These are phyloP conservation scores for Trypanosomatidae sp. DNA, from an alignment of 208 protist species.

Conservation along the genomic window DNA sequence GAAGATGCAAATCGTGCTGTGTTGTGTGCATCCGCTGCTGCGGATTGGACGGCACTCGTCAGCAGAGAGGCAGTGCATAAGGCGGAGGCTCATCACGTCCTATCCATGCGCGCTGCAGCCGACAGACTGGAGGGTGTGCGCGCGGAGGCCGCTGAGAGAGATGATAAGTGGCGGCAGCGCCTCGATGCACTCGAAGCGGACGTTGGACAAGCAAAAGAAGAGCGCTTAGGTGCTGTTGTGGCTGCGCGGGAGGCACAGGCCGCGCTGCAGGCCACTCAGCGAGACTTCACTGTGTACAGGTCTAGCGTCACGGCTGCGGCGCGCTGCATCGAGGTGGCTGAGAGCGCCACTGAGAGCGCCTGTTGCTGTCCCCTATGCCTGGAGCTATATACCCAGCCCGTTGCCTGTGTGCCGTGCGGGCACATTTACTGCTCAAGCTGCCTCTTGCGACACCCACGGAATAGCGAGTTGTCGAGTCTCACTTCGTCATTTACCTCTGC, in stretches of 20 bases:
- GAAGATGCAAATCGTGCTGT: background rate
- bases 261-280: constrained; percentile 1
- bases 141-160: background rate
- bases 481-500: background rate
- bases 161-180: background rate
- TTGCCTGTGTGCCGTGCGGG: constrained; percentile 86
- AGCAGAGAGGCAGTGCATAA: background rate
- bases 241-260: constrained; percentile 9
- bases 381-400: constrained; percentile 46
- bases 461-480: constrained; percentile 22
- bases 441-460: constrained; percentile 50
- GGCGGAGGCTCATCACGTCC: background rate
- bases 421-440: constrained; percentile 81
- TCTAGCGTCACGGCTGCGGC: constrained; percentile 33
- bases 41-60: background rate
- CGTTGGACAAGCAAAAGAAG: background rate
- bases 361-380: constrained; percentile 78
- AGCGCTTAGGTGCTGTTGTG: background rate
- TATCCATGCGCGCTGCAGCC: background rate
- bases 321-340: constrained; percentile 59
- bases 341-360: constrained; percentile 75
- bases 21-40: background rate
- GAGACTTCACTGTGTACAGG: constrained; percentile 16
- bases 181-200: background rate
- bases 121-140: constrained; percentile 1